phyloP scores from a whole-genome alignment of 345 rosid genomes.

The Corymbia maculata region DNA sequence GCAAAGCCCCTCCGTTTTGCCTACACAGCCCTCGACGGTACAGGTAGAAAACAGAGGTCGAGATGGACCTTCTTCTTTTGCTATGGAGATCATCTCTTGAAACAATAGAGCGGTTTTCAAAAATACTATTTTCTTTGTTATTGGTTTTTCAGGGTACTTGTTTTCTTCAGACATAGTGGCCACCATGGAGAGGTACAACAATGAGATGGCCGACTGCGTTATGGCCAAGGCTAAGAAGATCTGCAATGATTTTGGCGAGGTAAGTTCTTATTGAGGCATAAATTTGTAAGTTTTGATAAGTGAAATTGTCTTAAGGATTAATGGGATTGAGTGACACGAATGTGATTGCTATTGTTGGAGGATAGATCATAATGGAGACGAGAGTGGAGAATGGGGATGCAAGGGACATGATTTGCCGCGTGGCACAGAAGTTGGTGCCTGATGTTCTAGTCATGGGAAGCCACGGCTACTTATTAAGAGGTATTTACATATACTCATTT shows the following conservation, averaged over 20 bases:
- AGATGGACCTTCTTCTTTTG: neutral
- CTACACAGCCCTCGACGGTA: slow-evolving; percentile 32
- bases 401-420: too few species aligned
- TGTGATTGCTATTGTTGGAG: too few species aligned
- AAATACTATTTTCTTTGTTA: neutral
- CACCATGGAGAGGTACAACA: slow-evolving; percentile 32
- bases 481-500: too few species aligned
- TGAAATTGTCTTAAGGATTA: too few species aligned
- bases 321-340: too few species aligned
- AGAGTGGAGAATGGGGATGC: too few species aligned
- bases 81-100: neutral
- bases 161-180: slow-evolving; percentile 39
- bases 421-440: too few species aligned
- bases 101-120: too few species aligned
- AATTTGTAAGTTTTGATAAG: neutral
- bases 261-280: slow-evolving; percentile 6
- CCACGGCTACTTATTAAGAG: too few species aligned
- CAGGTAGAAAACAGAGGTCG: slow-evolving; percentile 8
- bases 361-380: too few species aligned
- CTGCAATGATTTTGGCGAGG: slow-evolving; percentile 18
- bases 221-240: slow-evolving; percentile 30
- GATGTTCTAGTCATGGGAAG: too few species aligned
- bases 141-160: slow-evolving; percentile 23
- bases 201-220: slow-evolving; percentile 26
- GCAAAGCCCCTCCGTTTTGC: slow-evolving; percentile 28